Percentiles rank a stretch among this genome's conserved stretches.
Evolutionary conservation across 768 basidiomycete genomes (phyloP).

Genomic region (Pisolithus tinctorius): DNA sequence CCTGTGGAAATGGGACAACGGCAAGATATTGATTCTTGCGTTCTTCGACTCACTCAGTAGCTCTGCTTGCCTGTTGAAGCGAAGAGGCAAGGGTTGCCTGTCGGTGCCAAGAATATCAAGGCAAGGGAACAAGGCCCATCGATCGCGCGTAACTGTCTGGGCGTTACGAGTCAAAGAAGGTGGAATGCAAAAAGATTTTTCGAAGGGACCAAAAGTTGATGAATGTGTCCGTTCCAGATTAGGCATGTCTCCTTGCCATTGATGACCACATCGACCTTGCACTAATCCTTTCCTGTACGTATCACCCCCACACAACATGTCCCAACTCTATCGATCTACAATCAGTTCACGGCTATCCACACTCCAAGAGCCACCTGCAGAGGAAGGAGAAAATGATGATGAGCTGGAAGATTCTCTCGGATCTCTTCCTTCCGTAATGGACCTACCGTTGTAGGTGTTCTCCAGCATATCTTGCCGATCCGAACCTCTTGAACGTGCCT

Average conservation of each 20-base stretch:
- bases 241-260: neutral
- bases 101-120: too few species aligned
- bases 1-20: too few species aligned
- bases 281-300: neutral
- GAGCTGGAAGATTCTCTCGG: slow-evolving; percentile 57
- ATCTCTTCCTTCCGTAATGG: slow-evolving; percentile 52
- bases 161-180: too few species aligned
- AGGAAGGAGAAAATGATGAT: slow-evolving; percentile 39
- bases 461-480: neutral
- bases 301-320: slow-evolving; percentile 36
- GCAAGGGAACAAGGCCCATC: too few species aligned
- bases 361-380: slow-evolving; percentile 51
- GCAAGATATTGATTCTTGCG: too few species aligned
- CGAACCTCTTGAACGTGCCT: slow-evolving; percentile 12
- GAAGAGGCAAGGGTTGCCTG: too few species aligned
- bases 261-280: neutral
- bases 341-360: slow-evolving; percentile 70
- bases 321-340: slow-evolving; percentile 69
- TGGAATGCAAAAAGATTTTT: neutral
- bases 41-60: too few species aligned
- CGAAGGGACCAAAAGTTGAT: neutral
- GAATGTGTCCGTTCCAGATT: neutral
- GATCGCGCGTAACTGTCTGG: too few species aligned
- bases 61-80: too few species aligned
- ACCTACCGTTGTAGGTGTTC: slow-evolving; percentile 49